These are phyloP conservation scores for Physcomitrium patens DNA, from an alignment of 225 moss, liverwort and hornwort genomes.

Conservation along the genomic window DNA sequence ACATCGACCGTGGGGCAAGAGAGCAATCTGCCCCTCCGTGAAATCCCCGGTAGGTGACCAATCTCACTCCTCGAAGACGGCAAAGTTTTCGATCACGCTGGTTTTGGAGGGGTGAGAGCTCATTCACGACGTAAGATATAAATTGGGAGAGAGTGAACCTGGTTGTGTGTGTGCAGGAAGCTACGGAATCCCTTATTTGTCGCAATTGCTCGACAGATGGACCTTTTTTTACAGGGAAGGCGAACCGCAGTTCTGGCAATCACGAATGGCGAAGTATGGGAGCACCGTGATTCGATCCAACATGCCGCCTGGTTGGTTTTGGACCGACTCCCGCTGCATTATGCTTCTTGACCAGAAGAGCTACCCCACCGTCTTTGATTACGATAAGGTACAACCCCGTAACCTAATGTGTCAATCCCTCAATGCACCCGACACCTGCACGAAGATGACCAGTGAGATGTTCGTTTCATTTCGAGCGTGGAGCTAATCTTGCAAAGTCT, in stretches of 20 bases:
- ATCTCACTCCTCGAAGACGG: too few relatives aligned
- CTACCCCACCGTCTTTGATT: conserved; percentile 33
- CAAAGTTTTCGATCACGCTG: too few relatives aligned
- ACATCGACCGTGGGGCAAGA: neutral
- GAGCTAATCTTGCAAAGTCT: neutral
- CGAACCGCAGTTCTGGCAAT: conserved; percentile 23
- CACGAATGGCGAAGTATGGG: conserved; percentile 41
- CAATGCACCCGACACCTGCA: neutral
- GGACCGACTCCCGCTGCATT: conserved; percentile 48
- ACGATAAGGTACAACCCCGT: conserved; percentile 30
- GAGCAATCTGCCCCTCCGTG: conserved; percentile 30
- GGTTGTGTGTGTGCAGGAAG: conserved; percentile 24
- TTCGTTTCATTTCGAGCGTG: neutral
- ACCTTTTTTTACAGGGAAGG: conserved; percentile 28
- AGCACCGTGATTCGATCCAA: conserved; percentile 83
- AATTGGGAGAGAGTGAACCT: neutral
- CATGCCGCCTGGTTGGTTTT: conserved; percentile 52
- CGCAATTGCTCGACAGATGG: conserved; percentile 48
- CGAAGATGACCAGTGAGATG: neutral
- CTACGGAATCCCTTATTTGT: conserved; percentile 46
- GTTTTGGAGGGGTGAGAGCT: neutral
- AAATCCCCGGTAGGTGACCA: conserved; percentile 35
- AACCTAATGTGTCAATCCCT: neutral
- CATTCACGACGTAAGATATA: neutral
- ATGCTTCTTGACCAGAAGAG: conserved; percentile 48